phyloP scores from a whole-genome alignment of 768 basidiomycete genomes.

The Kondoa malvinella region DNA sequence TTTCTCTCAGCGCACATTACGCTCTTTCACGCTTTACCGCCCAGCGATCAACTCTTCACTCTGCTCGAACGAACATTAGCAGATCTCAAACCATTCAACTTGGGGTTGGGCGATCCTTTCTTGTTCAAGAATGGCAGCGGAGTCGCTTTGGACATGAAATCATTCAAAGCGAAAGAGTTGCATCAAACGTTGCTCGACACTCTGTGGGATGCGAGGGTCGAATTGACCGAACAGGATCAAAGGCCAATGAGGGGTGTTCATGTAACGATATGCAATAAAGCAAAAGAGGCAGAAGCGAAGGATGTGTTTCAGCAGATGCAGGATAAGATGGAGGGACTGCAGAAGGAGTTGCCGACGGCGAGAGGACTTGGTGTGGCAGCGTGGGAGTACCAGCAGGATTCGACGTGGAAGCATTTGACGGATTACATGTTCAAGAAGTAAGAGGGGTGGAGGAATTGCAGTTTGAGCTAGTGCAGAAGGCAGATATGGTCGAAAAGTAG shows the following conservation, averaged over 20 bases:
- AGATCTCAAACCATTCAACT: not conserved
- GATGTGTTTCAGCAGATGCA: not conserved
- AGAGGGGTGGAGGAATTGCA: too few relatives aligned
- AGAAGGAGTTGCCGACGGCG: not conserved
- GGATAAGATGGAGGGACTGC: not conserved
- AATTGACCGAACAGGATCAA: not conserved
- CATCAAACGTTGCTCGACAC: not conserved
- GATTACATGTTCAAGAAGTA: not conserved
- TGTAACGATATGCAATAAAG: not conserved
- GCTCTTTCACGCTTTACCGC: not conserved
- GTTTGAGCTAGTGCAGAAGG: too few relatives aligned
- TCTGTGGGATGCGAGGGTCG: not conserved
- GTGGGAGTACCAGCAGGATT: not conserved
- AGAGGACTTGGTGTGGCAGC: not conserved
- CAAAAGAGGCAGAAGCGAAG: not conserved
- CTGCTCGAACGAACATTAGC: not conserved
- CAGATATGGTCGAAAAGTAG: too few relatives aligned
- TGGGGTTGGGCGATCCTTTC: not conserved
- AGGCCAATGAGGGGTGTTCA: not conserved
- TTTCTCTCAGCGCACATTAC: not conserved
- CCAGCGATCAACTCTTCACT: not conserved
- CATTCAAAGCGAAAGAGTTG: not conserved
- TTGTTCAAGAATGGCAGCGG: not conserved
- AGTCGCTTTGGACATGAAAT: not conserved
- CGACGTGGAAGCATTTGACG: not conserved